A percentile compares a stretch with the other conserved stretches of the same genome.
Conservation (phyloP, 371 early-diverging fungal species). For the Cokeromyces recurvatus region DNA sequence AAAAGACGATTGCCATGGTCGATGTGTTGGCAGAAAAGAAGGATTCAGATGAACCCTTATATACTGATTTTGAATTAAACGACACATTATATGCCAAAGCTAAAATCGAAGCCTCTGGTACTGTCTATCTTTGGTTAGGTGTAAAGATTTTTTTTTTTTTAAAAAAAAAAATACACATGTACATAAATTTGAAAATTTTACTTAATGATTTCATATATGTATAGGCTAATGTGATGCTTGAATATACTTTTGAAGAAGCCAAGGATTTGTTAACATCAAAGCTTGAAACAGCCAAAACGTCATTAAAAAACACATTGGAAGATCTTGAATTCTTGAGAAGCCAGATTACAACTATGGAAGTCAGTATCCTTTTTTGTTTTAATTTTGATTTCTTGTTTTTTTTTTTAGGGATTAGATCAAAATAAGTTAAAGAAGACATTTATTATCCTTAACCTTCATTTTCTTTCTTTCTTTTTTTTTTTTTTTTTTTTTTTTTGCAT, state of each 20-base stretch:
- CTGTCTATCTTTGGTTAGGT: slow-evolving; percentile 94
- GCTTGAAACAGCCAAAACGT: slow-evolving; percentile 66
- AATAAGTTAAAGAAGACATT: too few relatives aligned
- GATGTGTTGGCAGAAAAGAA: slow-evolving; percentile 64
- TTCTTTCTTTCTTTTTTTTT: slow-evolving; percentile 6
- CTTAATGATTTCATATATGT: background rate
- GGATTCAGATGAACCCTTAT: slow-evolving; percentile 68
- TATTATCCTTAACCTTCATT: slow-evolving; percentile 4
- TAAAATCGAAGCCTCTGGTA: slow-evolving; percentile 66
- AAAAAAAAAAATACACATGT: too few relatives aligned
- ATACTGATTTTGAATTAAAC: slow-evolving; percentile 87
- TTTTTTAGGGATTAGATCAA: too few relatives aligned
- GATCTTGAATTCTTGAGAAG: slow-evolving; percentile 93
- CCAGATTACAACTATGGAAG: slow-evolving; percentile 98
- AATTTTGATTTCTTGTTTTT: too few relatives aligned
- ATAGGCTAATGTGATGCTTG: slow-evolving; percentile 96
- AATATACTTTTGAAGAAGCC: slow-evolving; percentile 91
- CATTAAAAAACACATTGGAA: slow-evolving; percentile 71
- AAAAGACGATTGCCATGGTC: slow-evolving; percentile 87
- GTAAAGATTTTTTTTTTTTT: too few relatives aligned
- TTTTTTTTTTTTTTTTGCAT: too few relatives aligned
- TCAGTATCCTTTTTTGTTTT: too few relatives aligned
- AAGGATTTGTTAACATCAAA: slow-evolving; percentile 75
- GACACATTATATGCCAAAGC: slow-evolving; percentile 93
- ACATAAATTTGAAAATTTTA: too few relatives aligned